phyloP scores from a whole-genome alignment of 75 land plant genomes.

The Cryptomeria japonica region DNA sequence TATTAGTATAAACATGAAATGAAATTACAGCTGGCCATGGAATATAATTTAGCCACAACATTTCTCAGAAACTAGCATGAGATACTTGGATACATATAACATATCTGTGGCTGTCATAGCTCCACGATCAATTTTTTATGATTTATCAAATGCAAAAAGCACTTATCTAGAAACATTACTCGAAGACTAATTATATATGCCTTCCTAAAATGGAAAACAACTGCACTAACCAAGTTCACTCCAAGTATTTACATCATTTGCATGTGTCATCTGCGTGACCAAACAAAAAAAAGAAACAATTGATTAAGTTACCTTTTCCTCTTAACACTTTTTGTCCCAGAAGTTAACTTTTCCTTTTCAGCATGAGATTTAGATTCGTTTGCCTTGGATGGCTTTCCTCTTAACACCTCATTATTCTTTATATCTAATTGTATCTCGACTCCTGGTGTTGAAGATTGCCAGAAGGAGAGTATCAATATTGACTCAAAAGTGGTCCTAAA shows the following conservation, averaged over 20 bases:
- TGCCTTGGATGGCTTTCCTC: slow-evolving; percentile 36
- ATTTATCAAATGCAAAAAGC: background rate
- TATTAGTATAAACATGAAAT: background rate
- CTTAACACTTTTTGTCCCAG: slow-evolving; percentile 4
- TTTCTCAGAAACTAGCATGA: background rate
- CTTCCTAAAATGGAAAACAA: background rate
- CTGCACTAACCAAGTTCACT: background rate
- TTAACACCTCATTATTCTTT: slow-evolving; percentile 39
- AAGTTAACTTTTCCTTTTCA: background rate
- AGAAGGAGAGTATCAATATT: background rate
- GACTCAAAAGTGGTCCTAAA: background rate
- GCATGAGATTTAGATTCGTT: slow-evolving; percentile 32
- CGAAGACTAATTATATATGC: background rate
- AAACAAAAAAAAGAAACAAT: background rate
- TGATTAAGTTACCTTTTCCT: background rate
- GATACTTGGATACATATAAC: background rate
- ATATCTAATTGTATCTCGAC: slow-evolving; percentile 66
- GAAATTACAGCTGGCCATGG: background rate
- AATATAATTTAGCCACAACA: background rate
- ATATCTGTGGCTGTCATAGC: background rate
- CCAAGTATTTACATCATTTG: background rate
- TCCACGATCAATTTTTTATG: background rate
- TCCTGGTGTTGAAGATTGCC: slow-evolving; percentile 22
- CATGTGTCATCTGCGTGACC: background rate
- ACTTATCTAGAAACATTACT: background rate